A percentile compares a stretch with the other conserved stretches of the same genome.
Evolutionary conservation across 768 basidiomycete genomes (phyloP).

Genomic region (Boletus subcaerulescens): DNA sequence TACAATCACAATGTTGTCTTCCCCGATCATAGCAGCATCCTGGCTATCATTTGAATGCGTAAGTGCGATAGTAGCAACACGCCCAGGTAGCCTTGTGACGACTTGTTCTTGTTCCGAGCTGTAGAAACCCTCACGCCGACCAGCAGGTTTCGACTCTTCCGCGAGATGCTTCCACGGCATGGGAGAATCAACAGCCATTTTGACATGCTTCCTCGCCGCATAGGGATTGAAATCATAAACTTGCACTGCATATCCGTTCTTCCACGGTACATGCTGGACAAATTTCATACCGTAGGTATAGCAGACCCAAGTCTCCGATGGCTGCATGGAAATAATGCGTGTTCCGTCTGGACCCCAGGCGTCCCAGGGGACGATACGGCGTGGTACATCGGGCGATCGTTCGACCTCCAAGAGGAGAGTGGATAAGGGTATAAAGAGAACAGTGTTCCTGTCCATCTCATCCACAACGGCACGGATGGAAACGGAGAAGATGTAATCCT

Average conservation of each 20-base stretch:
- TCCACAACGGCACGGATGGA: conserved; percentile 13
- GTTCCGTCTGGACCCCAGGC: conserved; percentile 34
- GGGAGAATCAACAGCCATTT: conserved; percentile 1
- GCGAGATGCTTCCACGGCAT: conserved; percentile 19
- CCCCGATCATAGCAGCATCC: conserved; percentile 36
- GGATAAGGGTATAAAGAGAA: conserved; percentile 17
- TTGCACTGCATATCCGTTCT: conserved; percentile 14
- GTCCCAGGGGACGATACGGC: conserved; percentile 23
- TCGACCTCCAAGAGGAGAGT: conserved; percentile 26
- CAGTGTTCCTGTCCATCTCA: conserved; percentile 43
- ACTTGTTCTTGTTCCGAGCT: conserved; percentile 17
- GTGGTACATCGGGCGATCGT: conserved; percentile 1
- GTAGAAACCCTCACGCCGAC: conserved; percentile 15
- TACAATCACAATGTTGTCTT: conserved; percentile 34
- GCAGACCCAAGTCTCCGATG: conserved; percentile 35
- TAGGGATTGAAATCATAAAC: conserved; percentile 36
- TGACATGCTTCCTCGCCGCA: conserved; percentile 13
- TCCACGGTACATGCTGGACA: conserved; percentile 25
- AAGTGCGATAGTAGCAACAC: conserved; percentile 20
- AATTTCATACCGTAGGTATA: conserved; percentile 36
- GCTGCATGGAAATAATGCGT: conserved; percentile 26
- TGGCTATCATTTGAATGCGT: conserved; percentile 14
- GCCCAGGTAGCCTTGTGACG: conserved; percentile 29
- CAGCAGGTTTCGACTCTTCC: conserved; percentile 1
- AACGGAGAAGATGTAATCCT: conserved; percentile 33